Percentiles rank a stretch among this genome's conserved stretches.
phyloP scores from a whole-genome alignment of 352 stramenopile genomes.

The Lagenidium giganteum region DNA sequence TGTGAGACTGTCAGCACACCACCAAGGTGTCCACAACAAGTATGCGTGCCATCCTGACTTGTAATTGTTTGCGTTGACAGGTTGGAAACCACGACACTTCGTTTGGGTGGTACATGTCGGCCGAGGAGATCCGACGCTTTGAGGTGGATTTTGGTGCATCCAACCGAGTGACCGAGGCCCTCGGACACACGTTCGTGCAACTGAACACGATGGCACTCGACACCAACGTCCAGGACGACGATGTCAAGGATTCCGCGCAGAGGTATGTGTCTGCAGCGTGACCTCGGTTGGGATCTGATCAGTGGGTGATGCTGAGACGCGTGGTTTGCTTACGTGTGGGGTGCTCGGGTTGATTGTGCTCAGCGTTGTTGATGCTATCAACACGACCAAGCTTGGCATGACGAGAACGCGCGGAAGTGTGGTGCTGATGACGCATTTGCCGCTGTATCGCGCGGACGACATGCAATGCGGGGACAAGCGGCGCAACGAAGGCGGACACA shows the following conservation, averaged over 20 bases:
- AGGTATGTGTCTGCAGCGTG: constrained; percentile 30
- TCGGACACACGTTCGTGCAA: constrained; percentile 49
- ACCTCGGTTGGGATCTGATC: too few relatives aligned
- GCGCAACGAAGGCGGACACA: constrained; percentile 41
- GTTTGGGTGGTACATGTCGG: constrained; percentile 45
- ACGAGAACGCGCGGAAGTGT: constrained; percentile 21
- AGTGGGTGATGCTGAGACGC: too few relatives aligned
- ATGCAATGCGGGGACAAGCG: constrained; percentile 46
- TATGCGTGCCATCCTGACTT: background rate
- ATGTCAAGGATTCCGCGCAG: constrained; percentile 43
- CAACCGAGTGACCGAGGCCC: constrained; percentile 45
- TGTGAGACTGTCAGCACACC: too few relatives aligned
- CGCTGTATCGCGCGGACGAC: constrained; percentile 52
- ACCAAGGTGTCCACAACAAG: too few relatives aligned
- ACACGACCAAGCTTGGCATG: constrained; percentile 22
- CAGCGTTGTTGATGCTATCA: constrained; percentile 43
- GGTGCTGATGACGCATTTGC: constrained; percentile 58
- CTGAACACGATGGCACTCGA: constrained; percentile 83
- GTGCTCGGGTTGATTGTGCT: background rate
- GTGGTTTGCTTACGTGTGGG: too few relatives aligned
- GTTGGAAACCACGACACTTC: constrained; percentile 76
- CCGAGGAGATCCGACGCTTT: constrained; percentile 37
- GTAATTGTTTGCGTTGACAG: constrained; percentile 15
- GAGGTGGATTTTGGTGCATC: constrained; percentile 52
- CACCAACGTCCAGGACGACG: constrained; percentile 34